Evolutionary conservation across 306 rosid genomes (phyloP).

Genomic region (Corylus avellana): DNA sequence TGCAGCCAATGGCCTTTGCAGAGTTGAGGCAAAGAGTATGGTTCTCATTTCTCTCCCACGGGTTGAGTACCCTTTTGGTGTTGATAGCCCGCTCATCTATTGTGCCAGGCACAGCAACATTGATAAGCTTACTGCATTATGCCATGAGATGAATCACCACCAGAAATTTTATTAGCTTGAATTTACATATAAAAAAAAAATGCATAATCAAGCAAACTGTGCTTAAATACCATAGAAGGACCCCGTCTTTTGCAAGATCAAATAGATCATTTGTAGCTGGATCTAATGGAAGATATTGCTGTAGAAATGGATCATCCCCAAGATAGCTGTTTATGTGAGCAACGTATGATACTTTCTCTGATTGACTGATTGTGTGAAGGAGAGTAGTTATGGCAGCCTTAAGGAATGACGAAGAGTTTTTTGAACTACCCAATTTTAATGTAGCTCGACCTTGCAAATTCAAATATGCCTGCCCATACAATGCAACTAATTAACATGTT

Average conservation of each 20-base stretch:
- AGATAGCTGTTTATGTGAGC: conserved; percentile 94
- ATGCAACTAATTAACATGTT: conserved; percentile 20
- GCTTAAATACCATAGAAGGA: conserved; percentile 82
- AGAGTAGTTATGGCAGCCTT: conserved; percentile 85
- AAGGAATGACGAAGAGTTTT: conserved; percentile 78
- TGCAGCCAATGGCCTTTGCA: conserved; percentile 99
- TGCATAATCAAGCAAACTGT: conserved; percentile 34
- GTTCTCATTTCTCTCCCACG: conserved; percentile 97
- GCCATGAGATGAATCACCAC: conserved; percentile 28
- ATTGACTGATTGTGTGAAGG: conserved; percentile 88
- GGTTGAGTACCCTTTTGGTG: conserved; percentile 59
- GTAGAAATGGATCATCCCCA: conserved; percentile 83
- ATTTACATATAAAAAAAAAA: conserved; percentile 19
- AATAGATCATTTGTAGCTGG: conserved; percentile 67
- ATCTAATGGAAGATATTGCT: conserved; percentile 81
- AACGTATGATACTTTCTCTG: conserved; percentile 81
- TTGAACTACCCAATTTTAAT: conserved; percentile 57
- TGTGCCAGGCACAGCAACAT: conserved; percentile 98
- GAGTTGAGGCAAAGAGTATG: conserved; percentile 98
- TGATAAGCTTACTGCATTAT: conserved; percentile 90
- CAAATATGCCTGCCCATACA: conserved; percentile 63
- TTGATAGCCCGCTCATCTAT: conserved; percentile 96
- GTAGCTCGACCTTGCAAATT: conserved; percentile 62
- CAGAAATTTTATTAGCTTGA: conserved; percentile 21
- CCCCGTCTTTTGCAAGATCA: conserved; percentile 82